Conservation (phyloP, 805 yeast species). For the Clavispora vitiphila region DNA sequence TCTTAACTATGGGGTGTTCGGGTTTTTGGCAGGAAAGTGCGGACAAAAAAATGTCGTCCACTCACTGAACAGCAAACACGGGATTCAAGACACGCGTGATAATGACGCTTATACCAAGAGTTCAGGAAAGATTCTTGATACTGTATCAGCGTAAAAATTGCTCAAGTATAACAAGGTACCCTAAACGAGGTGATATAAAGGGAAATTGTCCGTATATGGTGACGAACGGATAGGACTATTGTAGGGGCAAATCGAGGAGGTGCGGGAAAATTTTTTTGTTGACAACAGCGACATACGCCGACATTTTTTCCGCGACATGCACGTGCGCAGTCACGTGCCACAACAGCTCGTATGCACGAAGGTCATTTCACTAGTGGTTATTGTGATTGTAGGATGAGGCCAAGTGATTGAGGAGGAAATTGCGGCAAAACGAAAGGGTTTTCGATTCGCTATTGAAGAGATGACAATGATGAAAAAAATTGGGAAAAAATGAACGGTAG, state of each 20-base stretch:
- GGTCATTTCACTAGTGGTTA: too few species aligned
- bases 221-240: neutral
- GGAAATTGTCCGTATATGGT: neutral
- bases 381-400: too few species aligned
- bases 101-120: neutral
- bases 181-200: neutral
- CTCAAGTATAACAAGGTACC: neutral
- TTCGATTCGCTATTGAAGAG: too few species aligned
- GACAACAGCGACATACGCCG: slow-evolving; percentile 6
- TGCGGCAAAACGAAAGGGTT: too few species aligned
- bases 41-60: slow-evolving; percentile 17
- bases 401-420: too few species aligned
- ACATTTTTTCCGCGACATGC: slow-evolving; percentile 12
- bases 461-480: too few species aligned
- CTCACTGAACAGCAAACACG: slow-evolving; percentile 8
- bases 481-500: too few species aligned
- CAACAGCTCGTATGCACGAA: neutral
- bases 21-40: slow-evolving; percentile 16
- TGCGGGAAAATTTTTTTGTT: slow-evolving; percentile 14
- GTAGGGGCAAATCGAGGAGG: slow-evolving; percentile 1
- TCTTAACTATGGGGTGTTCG: slow-evolving; percentile 21
- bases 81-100: neutral
- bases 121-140: neutral
- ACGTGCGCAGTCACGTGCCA: slow-evolving; percentile 5
- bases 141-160: neutral